A percentile compares a stretch with the other conserved stretches of the same genome.
Evolutionary conservation across 805 yeast species (phyloP).

Genomic region (Phaffomyces antillensis): DNA sequence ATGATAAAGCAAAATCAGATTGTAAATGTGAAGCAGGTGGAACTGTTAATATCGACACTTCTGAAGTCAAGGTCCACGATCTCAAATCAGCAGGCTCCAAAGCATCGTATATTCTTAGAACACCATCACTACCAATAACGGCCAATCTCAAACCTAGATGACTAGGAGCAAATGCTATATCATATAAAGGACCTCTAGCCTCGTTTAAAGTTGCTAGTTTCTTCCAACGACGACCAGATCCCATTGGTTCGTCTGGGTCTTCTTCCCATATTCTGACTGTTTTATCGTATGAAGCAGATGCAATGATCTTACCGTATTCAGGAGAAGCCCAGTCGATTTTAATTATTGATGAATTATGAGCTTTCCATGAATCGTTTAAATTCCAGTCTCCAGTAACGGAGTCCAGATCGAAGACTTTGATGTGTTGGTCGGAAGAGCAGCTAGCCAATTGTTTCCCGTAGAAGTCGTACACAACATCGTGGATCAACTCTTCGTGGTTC

Average conservation of each 20-base stretch:
- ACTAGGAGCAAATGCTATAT: conserved; percentile 82
- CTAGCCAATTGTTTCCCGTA: conserved; percentile 92
- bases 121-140: conserved; percentile 85
- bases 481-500: conserved; percentile 89
- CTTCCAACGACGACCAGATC: conserved; percentile 82
- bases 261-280: conserved; percentile 91
- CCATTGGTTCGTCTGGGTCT: conserved; percentile 64
- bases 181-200: conserved; percentile 82
- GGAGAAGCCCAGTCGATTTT: conserved; percentile 92
- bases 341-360: conserved; percentile 85
- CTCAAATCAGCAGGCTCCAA: conserved; percentile 83
- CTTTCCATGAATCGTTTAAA: conserved; percentile 85
- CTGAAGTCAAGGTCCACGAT: conserved; percentile 74
- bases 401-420: conserved; percentile 79
- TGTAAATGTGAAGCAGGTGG: conserved; percentile 80
- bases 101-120: conserved; percentile 77
- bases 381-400: conserved; percentile 68
- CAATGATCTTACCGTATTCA: conserved; percentile 80
- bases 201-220: conserved; percentile 74
- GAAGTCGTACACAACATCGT: conserved; percentile 86
- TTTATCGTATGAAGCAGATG: conserved; percentile 85
- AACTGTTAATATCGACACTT: conserved; percentile 54
- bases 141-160: conserved; percentile 78
- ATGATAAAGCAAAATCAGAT: conserved; percentile 75
- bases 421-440: conserved; percentile 89